Evolutionary conservation across 208 protist species (phyloP).

Genomic region (Lotmaria passim): DNA sequence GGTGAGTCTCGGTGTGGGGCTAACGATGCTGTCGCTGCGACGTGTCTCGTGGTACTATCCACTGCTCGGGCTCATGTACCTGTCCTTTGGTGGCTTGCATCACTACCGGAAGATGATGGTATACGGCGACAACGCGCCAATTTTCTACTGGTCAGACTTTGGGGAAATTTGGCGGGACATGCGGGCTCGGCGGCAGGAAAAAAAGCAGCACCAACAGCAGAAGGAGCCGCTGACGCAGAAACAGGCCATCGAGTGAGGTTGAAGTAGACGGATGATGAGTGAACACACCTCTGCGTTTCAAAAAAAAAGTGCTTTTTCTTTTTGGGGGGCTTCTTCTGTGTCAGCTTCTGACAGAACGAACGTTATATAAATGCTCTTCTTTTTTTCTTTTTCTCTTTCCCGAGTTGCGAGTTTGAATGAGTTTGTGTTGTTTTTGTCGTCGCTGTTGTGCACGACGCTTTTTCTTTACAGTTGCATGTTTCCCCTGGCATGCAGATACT

Average conservation of each 20-base stretch:
- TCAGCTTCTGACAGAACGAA: too few species aligned
- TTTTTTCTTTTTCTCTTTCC: background rate
- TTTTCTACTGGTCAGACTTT: constrained; percentile 84
- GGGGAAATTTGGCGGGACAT: constrained; percentile 45
- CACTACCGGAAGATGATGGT: constrained; percentile 90
- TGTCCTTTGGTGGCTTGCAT: constrained; percentile 84
- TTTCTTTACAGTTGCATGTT: background rate
- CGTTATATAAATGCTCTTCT: too few species aligned
- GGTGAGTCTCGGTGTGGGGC: constrained; percentile 65
- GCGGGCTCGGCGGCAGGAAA: constrained; percentile 13
- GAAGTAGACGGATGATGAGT: too few species aligned
- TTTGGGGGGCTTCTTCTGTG: too few species aligned
- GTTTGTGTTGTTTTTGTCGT: background rate
- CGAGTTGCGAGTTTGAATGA: background rate
- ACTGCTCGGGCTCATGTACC: constrained; percentile 75
- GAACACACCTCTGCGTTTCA: too few species aligned
- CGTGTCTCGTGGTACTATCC: constrained; percentile 88
- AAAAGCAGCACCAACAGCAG: constrained; percentile 20
- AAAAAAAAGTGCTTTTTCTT: too few species aligned
- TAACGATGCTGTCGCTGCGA: constrained; percentile 72
- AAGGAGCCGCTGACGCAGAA: constrained; percentile 3
- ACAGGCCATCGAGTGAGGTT: constrained; percentile 19
- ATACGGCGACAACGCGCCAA: constrained; percentile 83
- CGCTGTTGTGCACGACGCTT: background rate
- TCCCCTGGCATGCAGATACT: background rate